Base-by-base conservation (phyloP, 2,329 filamentous ascomycete genomes). In the Chrysosporium keratinophilum region DNA sequence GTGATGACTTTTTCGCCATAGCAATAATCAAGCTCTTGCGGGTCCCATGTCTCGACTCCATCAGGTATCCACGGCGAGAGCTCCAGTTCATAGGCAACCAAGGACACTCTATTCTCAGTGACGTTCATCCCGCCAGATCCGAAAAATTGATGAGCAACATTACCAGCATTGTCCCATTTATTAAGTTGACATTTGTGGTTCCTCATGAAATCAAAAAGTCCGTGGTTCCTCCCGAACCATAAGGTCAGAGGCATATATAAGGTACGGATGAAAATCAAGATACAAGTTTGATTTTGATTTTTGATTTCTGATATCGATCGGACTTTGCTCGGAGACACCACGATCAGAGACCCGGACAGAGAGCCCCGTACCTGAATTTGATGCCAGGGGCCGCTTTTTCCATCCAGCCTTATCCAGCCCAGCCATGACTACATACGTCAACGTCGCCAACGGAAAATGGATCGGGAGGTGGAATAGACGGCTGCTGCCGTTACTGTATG, bases 121-220 rank as follows among this genome's bases (percentile, higher is more conserved):
- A 47, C n/a, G 44, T 35, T 12, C 34, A 19, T 35, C 20, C 44
- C 44, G 44, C 34, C 31, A 47, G 28, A 47, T 47, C 44, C 44
- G 44, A 47, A 39, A n/a, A 20, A 47, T n/a, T 15, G n/a, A 39
- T 15, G 35, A 12, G n/a, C 35, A 39, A 12, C 11, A 12, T 39
- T 12, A 9, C 35, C 35, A 35, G 7, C 33, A 35, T 7, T 7
- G 6, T 14, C 14, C 7, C 7, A 14, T 35, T 14, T n/a, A 42
- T 44, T 44, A 2, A 28, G 3, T 44, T 19, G 17, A 42, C 7
- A 2, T 33, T 34, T 46, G 43, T 46, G 43, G 43, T 35, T 5
- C 44, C 15, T 35, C 10, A 42, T 19, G 4, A 47, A 1, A 35
- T 12, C 34, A 34, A n/a, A 19, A 14, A 47, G 23, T 28, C 23